These are phyloP conservation scores for Spencermartinsiella ligniputridi DNA, from an alignment of 1,139 yeast genomes.

Conservation along the genomic window DNA sequence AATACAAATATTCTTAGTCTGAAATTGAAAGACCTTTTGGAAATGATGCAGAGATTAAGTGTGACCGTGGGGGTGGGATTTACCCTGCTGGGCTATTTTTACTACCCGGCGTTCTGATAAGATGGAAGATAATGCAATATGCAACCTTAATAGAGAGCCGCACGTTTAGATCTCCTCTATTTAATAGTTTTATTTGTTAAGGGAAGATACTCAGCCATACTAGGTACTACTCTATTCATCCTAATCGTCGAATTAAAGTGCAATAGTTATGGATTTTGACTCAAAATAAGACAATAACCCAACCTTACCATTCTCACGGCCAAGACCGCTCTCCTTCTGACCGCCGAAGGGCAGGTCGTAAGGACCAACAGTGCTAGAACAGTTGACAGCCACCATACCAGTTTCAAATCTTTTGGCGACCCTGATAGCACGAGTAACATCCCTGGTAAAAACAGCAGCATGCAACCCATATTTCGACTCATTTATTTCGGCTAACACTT, in stretches of 20 bases:
- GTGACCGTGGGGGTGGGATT: no score
- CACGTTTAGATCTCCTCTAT: no score
- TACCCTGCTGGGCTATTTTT: no score
- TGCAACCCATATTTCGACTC: conserved; percentile 77
- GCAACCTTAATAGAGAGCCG: no score
- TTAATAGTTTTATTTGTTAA: no score
- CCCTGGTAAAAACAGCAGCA: conserved; percentile 58
- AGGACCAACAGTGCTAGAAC: conserved; percentile 4
- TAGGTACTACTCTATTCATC: neutral
- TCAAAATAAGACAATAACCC: conserved; percentile 6
- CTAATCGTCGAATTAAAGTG: no score
- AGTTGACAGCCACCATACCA: conserved; percentile 4
- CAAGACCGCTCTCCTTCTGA: conserved; percentile 5
- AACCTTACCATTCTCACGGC: conserved; percentile 7
- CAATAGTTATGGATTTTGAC: conserved; percentile 6
- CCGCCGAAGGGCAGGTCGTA: conserved; percentile 9
- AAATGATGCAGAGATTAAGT: no score
- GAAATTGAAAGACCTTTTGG: no score
- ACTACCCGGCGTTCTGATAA: no score
- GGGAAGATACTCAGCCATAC: no score
- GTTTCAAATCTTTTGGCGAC: conserved; percentile 3
- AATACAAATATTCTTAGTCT: no score
- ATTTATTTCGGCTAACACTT: conserved; percentile 67
- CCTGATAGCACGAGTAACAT: conserved; percentile 3
- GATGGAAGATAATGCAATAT: no score